Evolutionary conservation across 345 rosid species (phyloP), one percentile per base, ranked within the genome.

Genomic region (Erucastrum elatum): DNA sequence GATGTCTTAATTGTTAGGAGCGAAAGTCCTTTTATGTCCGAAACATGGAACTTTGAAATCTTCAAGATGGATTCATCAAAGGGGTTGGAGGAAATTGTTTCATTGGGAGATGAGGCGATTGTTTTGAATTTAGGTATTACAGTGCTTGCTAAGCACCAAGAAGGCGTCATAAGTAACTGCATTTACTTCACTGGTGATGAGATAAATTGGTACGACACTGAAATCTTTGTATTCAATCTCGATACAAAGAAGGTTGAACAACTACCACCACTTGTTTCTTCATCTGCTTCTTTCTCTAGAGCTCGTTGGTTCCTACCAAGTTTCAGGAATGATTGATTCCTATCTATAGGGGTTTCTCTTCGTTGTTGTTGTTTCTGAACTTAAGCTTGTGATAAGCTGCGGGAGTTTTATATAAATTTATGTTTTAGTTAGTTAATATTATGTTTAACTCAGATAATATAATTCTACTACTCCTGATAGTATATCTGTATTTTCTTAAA

Each of bases 21-120:
- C 17, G 1, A 4, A n/a, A 27, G 31, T 69, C 9, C 5, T 10
- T 4, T 2, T 44, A 44, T 11, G 10, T 33, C 4, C 1, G 5
- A 56, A 1, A 33, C 6, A 16, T 74, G 70, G 69, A 13, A 6
- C 6, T 73, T 63, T 73, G 1, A 3, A 1, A 63, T 73, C 49
- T 46, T 10, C 49, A 73, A 73, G 74, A 56, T 70, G 31, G 58
- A 15, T 56, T 70, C 37, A 6, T 56, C 35, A 70, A 70, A 41
- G 13, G 13, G 49, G 30, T 70, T 31, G 64, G 49, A 70, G 46
- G 4, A 69, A 69, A 31, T 69, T 9, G 2, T 51, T 69, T 53
- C 30, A 9, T 51, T 69, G 63, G 46, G 63, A 33, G 51, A 70
- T 5, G 64, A 55, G 5, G 31, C 74, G 7, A 70, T 51, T 34